These are phyloP conservation scores for Emericellopsis cladophorae DNA, from an alignment of 2,329 filamentous ascomycete genomes.

Conservation along the genomic window DNA sequence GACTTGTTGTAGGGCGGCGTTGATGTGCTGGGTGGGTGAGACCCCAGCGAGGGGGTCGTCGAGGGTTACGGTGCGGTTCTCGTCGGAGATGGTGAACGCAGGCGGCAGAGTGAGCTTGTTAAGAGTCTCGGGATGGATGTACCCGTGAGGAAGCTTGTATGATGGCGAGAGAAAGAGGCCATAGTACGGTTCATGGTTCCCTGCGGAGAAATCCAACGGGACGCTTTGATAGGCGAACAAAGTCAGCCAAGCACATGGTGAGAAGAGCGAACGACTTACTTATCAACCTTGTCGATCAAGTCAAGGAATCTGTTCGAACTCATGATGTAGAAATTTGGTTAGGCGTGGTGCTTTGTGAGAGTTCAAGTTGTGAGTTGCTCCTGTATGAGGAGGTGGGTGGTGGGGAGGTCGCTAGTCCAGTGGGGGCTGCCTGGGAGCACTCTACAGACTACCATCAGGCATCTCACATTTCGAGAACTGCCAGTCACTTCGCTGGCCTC, in stretches of 20 bases:
- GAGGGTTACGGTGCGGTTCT: slow-evolving; percentile 18
- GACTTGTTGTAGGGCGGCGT: slow-evolving; percentile 22
- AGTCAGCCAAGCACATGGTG: slow-evolving; percentile 11
- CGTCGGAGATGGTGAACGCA: slow-evolving; percentile 21
- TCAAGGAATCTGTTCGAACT: slow-evolving; percentile 2
- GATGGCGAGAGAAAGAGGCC: slow-evolving; percentile 26
- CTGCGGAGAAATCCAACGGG: slow-evolving; percentile 25
- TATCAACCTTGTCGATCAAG: slow-evolving; percentile 6
- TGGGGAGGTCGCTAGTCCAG: too few relatives aligned
- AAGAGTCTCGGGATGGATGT: slow-evolving; percentile 32
- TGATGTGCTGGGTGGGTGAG: slow-evolving; percentile 13
- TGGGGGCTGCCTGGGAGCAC: too few relatives aligned
- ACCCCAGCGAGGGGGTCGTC: slow-evolving; percentile 9
- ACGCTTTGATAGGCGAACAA: slow-evolving; percentile 29
- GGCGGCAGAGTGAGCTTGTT: slow-evolving; percentile 32
- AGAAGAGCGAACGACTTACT: slow-evolving; percentile 1
- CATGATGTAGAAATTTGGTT: too few relatives aligned
- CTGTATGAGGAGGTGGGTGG: too few relatives aligned
- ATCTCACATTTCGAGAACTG: too few relatives aligned
- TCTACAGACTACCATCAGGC: too few relatives aligned
- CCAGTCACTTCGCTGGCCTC: too few relatives aligned
- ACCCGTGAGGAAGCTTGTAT: slow-evolving; percentile 34
- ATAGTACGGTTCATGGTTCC: slow-evolving; percentile 25
- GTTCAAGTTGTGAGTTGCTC: too few relatives aligned
- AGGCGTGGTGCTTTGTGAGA: too few relatives aligned